phyloP scores from a whole-genome alignment of 306 rosid species.

The Canavalia ensiformis region DNA sequence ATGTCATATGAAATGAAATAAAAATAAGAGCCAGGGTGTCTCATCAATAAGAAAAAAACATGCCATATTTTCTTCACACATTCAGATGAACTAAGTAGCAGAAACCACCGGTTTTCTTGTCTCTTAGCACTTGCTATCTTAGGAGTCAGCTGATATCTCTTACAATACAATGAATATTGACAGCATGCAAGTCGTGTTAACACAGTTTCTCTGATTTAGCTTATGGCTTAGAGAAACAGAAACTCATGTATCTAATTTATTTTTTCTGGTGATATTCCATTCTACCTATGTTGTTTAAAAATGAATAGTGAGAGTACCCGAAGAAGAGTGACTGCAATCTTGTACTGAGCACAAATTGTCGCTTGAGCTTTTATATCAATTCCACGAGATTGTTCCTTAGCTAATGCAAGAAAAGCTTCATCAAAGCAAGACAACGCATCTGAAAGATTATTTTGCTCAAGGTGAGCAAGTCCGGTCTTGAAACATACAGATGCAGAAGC shows the following conservation, averaged over 20 bases:
- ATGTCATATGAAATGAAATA: slow-evolving; percentile 8
- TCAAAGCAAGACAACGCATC: slow-evolving; percentile 96
- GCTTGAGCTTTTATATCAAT: slow-evolving; percentile 98
- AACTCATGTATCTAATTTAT: slow-evolving; percentile 10
- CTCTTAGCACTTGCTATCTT: slow-evolving; percentile 12
- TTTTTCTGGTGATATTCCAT: slow-evolving; percentile 11
- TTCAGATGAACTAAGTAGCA: slow-evolving; percentile 37
- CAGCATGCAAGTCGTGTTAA: neutral
- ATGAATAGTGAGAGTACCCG: slow-evolving; percentile 66
- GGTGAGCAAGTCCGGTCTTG: slow-evolving; percentile 95
- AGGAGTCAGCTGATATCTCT: slow-evolving; percentile 14
- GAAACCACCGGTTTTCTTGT: neutral
- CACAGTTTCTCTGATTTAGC: slow-evolving; percentile 35
- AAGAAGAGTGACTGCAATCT: slow-evolving; percentile 94
- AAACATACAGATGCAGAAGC: slow-evolving; percentile 91
- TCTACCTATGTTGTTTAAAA: slow-evolving; percentile 24
- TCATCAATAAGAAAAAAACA: neutral
- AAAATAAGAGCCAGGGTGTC: neutral
- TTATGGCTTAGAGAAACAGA: slow-evolving; percentile 39
- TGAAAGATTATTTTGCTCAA: slow-evolving; percentile 91
- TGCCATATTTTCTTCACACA: slow-evolving; percentile 10
- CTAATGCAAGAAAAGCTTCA: slow-evolving; percentile 94
- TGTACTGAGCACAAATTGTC: slow-evolving; percentile 96
- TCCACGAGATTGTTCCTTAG: slow-evolving; percentile 96
- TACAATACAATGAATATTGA: slow-evolving; percentile 23